Evolutionary conservation across 306 rosid species (phyloP), one percentile per base, ranked within the genome.

Genomic region (Corylus heterophylla): DNA sequence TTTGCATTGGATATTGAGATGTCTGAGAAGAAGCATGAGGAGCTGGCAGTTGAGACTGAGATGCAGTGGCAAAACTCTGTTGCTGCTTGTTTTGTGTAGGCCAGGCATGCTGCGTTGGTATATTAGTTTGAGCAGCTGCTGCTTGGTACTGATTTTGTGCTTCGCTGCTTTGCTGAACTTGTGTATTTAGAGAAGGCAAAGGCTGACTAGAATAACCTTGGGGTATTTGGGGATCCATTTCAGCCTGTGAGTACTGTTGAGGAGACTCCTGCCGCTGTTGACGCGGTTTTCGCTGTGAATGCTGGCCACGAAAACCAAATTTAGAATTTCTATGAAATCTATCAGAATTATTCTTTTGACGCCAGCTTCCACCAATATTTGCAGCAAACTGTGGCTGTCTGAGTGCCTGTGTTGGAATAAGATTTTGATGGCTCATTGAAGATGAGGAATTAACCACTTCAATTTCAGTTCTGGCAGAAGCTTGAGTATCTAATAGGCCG

Each of bases 121-220:
- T 54, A 85, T 74, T 86, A 71, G 84, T 27, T 54, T 81, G 75
- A 73, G 75, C 12, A 25, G 86, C 78, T 66, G 89, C 77, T 78
- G 79, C 76, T 80, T 89, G 93, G 83, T 78, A 85, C 58, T 85
- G 97, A 77, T 66, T 83, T 71, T 85, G 91, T 50, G 78, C 85
- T 86, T 79, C 91, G 84, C 78, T 86, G 76, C 79, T 81, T 79
- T 83, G 94, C 80, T 86, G 91, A 79, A 78, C 58, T 78, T 78
- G 91, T 80, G 77, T 78, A 76, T n/a, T 82, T 48, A 69, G 85
- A 49, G 74, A 71, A 61, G 85, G 76, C 29, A 62, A 63, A 75
- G 85, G 39, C 74, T 82, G 86, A 63, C 84, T 69, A 45, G 88
- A 54, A 76, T 79, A 78, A 83, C 66, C 86, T 83, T 90, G 87